Evolutionary conservation across 352 stramenopile genomes (phyloP).

Genomic region (Globisporangium camurandrum): DNA sequence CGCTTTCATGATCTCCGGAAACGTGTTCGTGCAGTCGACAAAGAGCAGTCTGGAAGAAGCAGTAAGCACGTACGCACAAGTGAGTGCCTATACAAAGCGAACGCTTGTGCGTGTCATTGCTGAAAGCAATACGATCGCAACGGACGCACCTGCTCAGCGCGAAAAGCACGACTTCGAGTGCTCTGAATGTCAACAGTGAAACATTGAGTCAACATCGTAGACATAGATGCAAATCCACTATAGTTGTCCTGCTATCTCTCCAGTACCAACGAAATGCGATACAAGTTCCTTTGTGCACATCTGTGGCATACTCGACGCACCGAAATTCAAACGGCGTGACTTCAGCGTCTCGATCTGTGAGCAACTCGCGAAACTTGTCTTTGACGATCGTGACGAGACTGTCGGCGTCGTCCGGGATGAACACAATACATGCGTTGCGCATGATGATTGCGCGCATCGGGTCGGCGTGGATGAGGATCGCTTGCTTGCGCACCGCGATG

Average conservation of each 20-base stretch:
- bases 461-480: constrained; percentile 37
- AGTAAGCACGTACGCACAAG: not conserved
- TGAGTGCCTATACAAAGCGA: not conserved
- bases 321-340: constrained; percentile 34
- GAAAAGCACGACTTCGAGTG: constrained; percentile 30
- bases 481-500: constrained; percentile 35
- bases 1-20: constrained; percentile 7
- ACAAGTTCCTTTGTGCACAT: not conserved
- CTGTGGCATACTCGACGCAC: constrained; percentile 5
- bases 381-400: constrained; percentile 31
- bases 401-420: constrained; percentile 39
- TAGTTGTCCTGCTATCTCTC: no score
- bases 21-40: constrained; percentile 6
- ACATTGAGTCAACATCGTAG: not conserved
- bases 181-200: no score
- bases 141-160: constrained; percentile 18
- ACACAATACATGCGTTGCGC: constrained; percentile 28
- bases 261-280: not conserved
- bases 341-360: constrained; percentile 8
- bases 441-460: constrained; percentile 38
- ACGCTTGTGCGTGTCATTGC: not conserved
- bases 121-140: not conserved
- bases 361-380: constrained; percentile 23
- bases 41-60: not conserved
- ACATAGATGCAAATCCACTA: not conserved